Evolutionary conservation across 2,329 filamentous ascomycete genomes (phyloP).

Genomic region (Stemphylium beticola): DNA sequence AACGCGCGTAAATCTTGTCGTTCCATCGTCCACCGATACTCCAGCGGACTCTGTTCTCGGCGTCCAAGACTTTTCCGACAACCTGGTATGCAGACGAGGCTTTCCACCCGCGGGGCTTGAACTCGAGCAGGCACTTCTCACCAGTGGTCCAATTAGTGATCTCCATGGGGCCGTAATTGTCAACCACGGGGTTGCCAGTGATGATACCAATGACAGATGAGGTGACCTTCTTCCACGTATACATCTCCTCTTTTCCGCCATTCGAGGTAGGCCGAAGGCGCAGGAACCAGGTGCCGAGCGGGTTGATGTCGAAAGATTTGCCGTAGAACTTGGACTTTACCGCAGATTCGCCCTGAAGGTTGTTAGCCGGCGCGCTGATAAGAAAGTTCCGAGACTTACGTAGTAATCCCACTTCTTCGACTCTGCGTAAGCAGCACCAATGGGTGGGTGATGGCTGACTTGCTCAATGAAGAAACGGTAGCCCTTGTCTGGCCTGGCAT

Average conservation of each 20-base stretch:
- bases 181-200: slow-evolving; percentile 92
- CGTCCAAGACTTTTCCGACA: slow-evolving; percentile 81
- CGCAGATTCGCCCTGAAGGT: slow-evolving; percentile 79
- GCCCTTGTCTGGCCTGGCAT: slow-evolving; percentile 92
- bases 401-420: slow-evolving; percentile 95
- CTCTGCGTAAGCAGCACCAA: slow-evolving; percentile 93
- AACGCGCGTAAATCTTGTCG: slow-evolving; percentile 91
- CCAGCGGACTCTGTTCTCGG: slow-evolving; percentile 80
- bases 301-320: slow-evolving; percentile 96
- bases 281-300: slow-evolving; percentile 95
- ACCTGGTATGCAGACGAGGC: slow-evolving; percentile 90
- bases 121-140: slow-evolving; percentile 86
- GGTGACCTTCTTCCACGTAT: slow-evolving; percentile 99
- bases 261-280: slow-evolving; percentile 77
- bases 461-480: slow-evolving; percentile 99
- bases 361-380: slow-evolving; percentile 18
- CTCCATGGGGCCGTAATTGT: slow-evolving; percentile 97
- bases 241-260: slow-evolving; percentile 74
- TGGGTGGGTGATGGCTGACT: slow-evolving; percentile 94
- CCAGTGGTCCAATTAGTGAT: slow-evolving; percentile 97
- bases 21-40: slow-evolving; percentile 96
- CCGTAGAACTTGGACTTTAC: slow-evolving; percentile 98
- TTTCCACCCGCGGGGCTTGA: slow-evolving; percentile 96
- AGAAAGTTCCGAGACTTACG: slow-evolving; percentile 47
- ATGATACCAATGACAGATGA: slow-evolving; percentile 98